Conservation (phyloP, 1,284 basidiomycete genomes). For the Amylostereum areolatum region DNA sequence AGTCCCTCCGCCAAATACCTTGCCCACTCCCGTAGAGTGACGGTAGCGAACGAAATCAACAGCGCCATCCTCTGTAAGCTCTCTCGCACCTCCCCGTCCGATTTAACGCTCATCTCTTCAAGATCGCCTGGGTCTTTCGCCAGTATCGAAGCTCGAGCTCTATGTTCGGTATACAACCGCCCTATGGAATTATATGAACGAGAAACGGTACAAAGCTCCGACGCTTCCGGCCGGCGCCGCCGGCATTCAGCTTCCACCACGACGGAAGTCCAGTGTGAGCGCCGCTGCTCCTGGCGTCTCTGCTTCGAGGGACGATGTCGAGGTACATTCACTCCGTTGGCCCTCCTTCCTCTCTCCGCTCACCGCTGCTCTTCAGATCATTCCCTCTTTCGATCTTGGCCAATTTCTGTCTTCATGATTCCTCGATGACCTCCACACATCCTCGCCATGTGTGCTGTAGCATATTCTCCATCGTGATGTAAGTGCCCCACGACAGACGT, state of each 20-base stretch:
- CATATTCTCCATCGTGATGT: slow-evolving; percentile 1
- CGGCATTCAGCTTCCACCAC: slow-evolving; percentile 22
- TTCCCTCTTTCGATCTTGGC: slow-evolving; percentile 44
- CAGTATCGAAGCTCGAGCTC: slow-evolving; percentile 58
- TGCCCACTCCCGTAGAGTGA: slow-evolving; percentile 64
- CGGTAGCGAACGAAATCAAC: slow-evolving; percentile 82
- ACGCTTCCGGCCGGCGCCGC: slow-evolving; percentile 37
- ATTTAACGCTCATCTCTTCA: background rate
- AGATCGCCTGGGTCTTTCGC: slow-evolving; percentile 48
- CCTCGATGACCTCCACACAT: background rate
- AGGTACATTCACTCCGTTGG: background rate
- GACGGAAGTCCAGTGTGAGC: background rate
- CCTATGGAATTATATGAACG: slow-evolving; percentile 51
- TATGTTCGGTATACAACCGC: slow-evolving; percentile 52
- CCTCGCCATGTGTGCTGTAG: slow-evolving; percentile 5
- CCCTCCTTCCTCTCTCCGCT: background rate
- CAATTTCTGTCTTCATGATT: slow-evolving; percentile 34
- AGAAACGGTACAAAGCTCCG: slow-evolving; percentile 39
- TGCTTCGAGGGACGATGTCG: background rate
- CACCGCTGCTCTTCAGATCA: slow-evolving; percentile 14
- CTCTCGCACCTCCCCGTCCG: slow-evolving; percentile 3
- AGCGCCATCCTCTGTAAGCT: slow-evolving; percentile 74
- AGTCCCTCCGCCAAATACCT: slow-evolving; percentile 68
- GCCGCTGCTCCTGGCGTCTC: background rate
- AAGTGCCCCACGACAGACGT: background rate